phyloP scores from a whole-genome alignment of 2,329 filamentous ascomycete genomes.

The Pyricularia grisea region DNA sequence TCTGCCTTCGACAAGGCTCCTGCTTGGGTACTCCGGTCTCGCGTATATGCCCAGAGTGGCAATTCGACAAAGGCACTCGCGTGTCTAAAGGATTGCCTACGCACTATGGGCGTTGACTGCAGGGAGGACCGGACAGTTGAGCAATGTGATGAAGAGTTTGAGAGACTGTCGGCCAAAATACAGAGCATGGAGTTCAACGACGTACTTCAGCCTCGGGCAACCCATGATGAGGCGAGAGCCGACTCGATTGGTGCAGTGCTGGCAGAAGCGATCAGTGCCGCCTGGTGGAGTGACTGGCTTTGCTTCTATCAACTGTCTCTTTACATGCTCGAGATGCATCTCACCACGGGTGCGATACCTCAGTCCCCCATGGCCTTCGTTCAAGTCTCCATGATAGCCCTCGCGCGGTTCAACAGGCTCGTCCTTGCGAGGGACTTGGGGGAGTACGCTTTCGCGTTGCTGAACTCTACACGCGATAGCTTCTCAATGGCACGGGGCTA shows the following conservation, averaged over 20 bases:
- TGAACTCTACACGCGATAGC: constrained; percentile 52
- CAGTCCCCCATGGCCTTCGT: constrained; percentile 62
- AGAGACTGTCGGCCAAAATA: constrained; percentile 49
- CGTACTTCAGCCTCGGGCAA: constrained; percentile 31
- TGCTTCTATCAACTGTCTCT: constrained; percentile 65
- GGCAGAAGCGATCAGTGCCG: constrained; percentile 58
- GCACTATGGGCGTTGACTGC: constrained; percentile 57
- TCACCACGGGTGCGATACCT: constrained; percentile 54
- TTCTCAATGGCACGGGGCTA: constrained; percentile 60
- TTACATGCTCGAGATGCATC: constrained; percentile 56
- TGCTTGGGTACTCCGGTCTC: constrained; percentile 73
- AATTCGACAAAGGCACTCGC: constrained; percentile 61
- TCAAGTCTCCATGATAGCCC: constrained; percentile 56
- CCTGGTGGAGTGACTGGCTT: constrained; percentile 64
- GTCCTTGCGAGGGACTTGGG: constrained; percentile 58
- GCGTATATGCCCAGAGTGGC: constrained; percentile 67
- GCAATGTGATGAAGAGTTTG: constrained; percentile 68
- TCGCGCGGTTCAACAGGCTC: constrained; percentile 62
- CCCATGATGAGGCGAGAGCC: constrained; percentile 43
- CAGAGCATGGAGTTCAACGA: constrained; percentile 43
- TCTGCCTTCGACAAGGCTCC: constrained; percentile 72
- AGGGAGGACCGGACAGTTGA: constrained; percentile 60
- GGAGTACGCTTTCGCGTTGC: constrained; percentile 50
- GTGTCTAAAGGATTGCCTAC: constrained; percentile 61
- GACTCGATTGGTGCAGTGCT: constrained; percentile 58